Evolutionary conservation across 2,329 filamentous ascomycete genomes (phyloP).

Genomic region (Metarhizium anisopliae): DNA sequence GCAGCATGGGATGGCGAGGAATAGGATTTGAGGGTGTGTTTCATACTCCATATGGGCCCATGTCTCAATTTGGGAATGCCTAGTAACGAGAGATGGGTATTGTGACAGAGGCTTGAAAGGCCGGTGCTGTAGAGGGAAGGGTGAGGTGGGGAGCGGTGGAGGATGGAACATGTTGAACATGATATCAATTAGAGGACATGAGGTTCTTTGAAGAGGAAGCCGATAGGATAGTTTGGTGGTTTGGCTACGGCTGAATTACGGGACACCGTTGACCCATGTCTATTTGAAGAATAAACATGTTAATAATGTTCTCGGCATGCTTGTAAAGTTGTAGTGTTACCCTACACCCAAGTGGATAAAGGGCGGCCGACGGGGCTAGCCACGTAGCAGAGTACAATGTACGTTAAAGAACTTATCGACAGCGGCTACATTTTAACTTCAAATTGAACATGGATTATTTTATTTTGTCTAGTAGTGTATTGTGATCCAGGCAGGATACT

Average conservation of each 20-base stretch:
- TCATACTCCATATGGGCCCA: background rate
- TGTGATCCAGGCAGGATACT: no score
- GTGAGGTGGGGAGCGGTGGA: background rate
- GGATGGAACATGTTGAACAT: background rate
- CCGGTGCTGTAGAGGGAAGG: background rate
- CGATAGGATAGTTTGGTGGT: background rate
- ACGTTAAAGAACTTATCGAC: no score
- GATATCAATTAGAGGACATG: background rate
- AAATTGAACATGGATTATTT: no score
- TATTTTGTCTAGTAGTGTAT: no score
- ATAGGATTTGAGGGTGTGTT: background rate
- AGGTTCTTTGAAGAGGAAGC: background rate
- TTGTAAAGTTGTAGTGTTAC: background rate
- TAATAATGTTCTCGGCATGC: background rate
- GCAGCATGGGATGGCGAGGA: conserved; percentile 8
- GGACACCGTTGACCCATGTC: background rate
- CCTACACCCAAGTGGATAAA: no score
- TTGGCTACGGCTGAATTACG: background rate
- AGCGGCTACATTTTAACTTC: no score
- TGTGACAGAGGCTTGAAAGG: background rate
- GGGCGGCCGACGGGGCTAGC: no score
- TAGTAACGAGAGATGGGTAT: background rate
- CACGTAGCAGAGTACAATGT: no score
- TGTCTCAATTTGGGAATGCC: background rate
- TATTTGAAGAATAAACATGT: no score